These are phyloP conservation scores for Rhododendron henanense DNA, from an alignment of 148 eudicot genomes.

Conservation along the genomic window DNA sequence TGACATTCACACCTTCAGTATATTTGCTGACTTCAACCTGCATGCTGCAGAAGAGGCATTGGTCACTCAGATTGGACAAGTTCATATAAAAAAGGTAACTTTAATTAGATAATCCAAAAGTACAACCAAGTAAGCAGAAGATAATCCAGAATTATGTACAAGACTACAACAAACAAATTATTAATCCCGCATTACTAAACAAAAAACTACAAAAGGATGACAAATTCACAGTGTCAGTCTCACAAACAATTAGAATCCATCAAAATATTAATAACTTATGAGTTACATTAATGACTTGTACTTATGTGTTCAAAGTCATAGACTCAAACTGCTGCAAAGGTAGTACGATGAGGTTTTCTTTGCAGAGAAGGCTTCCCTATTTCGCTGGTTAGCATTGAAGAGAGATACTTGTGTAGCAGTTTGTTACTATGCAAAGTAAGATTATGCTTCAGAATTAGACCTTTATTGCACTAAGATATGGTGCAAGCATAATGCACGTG, in stretches of 20 bases:
- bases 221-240: not conserved
- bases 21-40: slow-evolving; percentile 99
- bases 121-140: not conserved
- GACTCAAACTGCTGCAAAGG: not conserved
- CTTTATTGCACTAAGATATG: not conserved
- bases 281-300: not conserved
- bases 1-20: slow-evolving; percentile 86
- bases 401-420: not conserved
- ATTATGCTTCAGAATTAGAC: not conserved
- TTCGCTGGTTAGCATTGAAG: not conserved
- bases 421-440: not conserved
- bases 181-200: not conserved
- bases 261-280: not conserved
- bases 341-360: not conserved
- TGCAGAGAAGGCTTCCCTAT: not conserved
- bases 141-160: not conserved
- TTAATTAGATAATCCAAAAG: slow-evolving; percentile 1
- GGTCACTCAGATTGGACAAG: slow-evolving; percentile 13
- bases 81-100: not conserved
- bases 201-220: not conserved
- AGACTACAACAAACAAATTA: not conserved
- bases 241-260: not conserved
- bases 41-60: slow-evolving; percentile 55
- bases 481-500: not conserved
- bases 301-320: not conserved